Base-by-base conservation (phyloP, 2,329 filamentous ascomycete genomes). In the Exophiala lecanii-corni region DNA sequence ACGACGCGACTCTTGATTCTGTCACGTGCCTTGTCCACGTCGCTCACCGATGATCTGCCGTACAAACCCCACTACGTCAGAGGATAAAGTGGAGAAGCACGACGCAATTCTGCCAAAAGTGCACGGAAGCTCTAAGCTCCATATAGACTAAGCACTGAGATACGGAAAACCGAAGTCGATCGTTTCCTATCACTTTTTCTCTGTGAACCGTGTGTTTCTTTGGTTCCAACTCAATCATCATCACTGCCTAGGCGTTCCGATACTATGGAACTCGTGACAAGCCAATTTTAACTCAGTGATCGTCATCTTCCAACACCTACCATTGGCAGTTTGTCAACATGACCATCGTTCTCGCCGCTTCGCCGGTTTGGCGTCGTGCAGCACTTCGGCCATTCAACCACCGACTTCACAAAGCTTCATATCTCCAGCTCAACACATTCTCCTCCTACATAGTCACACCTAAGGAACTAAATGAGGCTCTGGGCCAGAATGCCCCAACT, bases 391-490 rank as follows among this genome's bases (percentile, higher is more conserved):
- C 36, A 48, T 57, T 39, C 46, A 51, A 55, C 37, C 40, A 55
- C 30, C 43, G 55, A 57, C 5, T 42, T 47, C 55, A 20, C 57
- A 54, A 37, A n/a, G 62, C 61, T 56, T 50, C 59, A 21, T 43
- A 47, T 32, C 54, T 51, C 19, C 54, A 57, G 13, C 68, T 65
- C 42, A 74, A 36, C 19, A 36, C 25, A 15, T 82, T 95, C 60
- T 83, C 81, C 47, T 86, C 84, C 41, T 97, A 94, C 65, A 75
- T 97, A 50, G 84, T 98, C 59, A 83, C 86, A 2, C 91, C 92
- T 1, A 77, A 80, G 49, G 84, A 96, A 66, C 81, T 97, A 44
- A 69, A 83, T 60, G 78, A 84, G 53, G 89, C 89, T 39, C 75
- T 98, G 39, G 82, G 84, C 65, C 84, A 84, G 68, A 94, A 91